Percentiles rank a stretch among this genome's conserved stretches.
These are phyloP conservation scores for Malus sieversii DNA, from an alignment of 306 rosid species.

Conservation along the genomic window DNA sequence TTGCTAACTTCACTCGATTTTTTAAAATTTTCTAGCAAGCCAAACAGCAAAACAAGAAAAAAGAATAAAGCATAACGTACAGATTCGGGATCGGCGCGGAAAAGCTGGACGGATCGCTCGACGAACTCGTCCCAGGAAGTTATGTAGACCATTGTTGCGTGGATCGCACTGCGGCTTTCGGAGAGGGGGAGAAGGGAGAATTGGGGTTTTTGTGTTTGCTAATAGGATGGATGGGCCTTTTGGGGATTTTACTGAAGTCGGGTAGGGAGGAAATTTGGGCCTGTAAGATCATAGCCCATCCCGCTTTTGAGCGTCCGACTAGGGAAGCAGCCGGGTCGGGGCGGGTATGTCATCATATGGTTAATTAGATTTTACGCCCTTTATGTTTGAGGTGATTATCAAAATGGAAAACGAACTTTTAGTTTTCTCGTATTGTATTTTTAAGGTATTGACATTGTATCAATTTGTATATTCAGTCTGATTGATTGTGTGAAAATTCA, in stretches of 20 bases:
- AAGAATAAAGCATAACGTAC: slow-evolving; percentile 21
- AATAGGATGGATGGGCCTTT: background rate
- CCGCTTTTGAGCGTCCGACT: background rate
- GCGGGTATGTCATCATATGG: background rate
- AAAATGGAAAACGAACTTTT: background rate
- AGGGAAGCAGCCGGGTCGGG: background rate
- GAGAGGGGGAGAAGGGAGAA: background rate
- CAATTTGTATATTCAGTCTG: slow-evolving; percentile 27
- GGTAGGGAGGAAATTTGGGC: background rate
- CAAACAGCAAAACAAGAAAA: background rate
- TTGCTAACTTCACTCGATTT: background rate
- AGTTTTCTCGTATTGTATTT: too few relatives aligned
- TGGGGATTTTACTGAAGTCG: background rate
- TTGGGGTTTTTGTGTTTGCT: background rate
- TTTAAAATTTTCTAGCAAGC: slow-evolving; percentile 6
- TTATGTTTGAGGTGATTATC: too few relatives aligned
- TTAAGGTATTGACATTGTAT: too few relatives aligned
- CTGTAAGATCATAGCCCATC: background rate
- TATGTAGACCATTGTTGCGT: slow-evolving; percentile 51
- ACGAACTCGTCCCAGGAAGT: slow-evolving; percentile 73
- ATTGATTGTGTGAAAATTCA: slow-evolving; percentile 21
- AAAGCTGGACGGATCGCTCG: slow-evolving; percentile 73
- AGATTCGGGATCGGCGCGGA: slow-evolving; percentile 79
- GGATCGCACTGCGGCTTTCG: background rate
- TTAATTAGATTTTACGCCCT: too few relatives aligned